Percentiles rank a stretch among this genome's conserved stretches.
Conservation (phyloP, 208 protist species). For the Porcisia hertigi region DNA sequence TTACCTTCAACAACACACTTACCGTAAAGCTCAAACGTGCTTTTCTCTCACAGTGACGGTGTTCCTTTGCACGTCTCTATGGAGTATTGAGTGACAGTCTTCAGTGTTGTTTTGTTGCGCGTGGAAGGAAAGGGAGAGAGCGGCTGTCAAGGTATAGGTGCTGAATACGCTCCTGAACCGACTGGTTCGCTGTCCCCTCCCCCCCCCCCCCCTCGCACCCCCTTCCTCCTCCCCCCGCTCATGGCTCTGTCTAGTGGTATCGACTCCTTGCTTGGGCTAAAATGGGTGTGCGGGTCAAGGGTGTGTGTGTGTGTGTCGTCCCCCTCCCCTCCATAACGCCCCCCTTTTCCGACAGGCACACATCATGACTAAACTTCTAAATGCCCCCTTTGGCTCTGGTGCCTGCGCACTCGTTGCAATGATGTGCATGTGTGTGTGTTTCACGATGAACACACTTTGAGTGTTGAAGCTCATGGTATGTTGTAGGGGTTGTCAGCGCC, state of each 20-base stretch:
- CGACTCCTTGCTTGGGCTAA: not conserved
- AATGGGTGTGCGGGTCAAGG: not conserved
- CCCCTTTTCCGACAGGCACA: not conserved
- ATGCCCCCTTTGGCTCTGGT: not conserved
- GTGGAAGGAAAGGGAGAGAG: not conserved
- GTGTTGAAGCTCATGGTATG: not conserved
- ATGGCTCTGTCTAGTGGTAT: not conserved
- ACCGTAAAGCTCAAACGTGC: constrained; percentile 69
- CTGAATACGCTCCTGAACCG: not conserved
- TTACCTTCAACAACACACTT: constrained; percentile 72
- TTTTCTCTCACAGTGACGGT: constrained; percentile 43
- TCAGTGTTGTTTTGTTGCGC: not conserved
- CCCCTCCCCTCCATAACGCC: not conserved
- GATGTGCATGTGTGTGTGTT: not conserved
- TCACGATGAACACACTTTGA: not conserved
- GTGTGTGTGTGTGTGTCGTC: not conserved
- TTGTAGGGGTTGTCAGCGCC: not conserved
- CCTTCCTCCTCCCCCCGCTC: not conserved
- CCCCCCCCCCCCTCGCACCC: not conserved
- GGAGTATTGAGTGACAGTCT: not conserved
- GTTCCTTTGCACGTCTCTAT: not conserved
- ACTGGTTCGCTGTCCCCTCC: not conserved
- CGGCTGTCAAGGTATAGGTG: too few species aligned
- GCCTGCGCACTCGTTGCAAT: not conserved
- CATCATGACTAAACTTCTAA: constrained; percentile 1